Base-by-base conservation (phyloP, 2,329 filamentous ascomycete genomes). In the Aspergillus felis region DNA sequence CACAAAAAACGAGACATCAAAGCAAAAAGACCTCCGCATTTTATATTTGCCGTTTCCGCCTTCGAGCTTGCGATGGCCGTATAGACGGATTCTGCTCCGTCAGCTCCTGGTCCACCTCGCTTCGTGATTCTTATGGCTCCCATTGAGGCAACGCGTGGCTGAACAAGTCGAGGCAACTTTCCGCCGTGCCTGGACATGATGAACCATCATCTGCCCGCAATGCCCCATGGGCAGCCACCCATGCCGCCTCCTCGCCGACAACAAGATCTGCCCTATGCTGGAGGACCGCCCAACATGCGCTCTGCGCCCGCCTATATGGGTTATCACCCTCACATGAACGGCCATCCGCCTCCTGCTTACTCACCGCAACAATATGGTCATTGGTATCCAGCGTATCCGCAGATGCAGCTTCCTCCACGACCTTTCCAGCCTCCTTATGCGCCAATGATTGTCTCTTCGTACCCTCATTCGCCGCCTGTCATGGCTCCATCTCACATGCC, bases 291-390 rank as follows among this genome's bases (percentile, higher is more conserved):
- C 32, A 82, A 81, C 64, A 81, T 86, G 73, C 77, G 77, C 57
- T 79, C 83, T 57, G 82, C 83, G 60, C 84, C 83, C 57, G 84
- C 77, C 51, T 84, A 88, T 66, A 86, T 85, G 79, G 67, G 74
- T 65, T 75, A 78, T 64, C 80, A 71, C 82, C 85, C 56, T 76
- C 87, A 61, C 81, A 85, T 75, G 81, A 85, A 68, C 76, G 82
- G 69, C 75, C 84, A 69, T 68, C 76, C 66, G 67, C 76, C 67
- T 72, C 79, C 70, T 69, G 63, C 68, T 52, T 79, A 69, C 69
- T 74, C 64, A 68, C 78, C 63, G 64, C 76, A 74, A 69, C 80
- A 73, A 64, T 80, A 77, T 61, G 69, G 64, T 65, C 78, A 71
- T 68, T 80, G 78, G 78, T 78, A 79, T 65, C 71, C 72, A 48